Conservation (phyloP, 495 filamentous ascomycete genomes). For the Parachaetomium inaequale region DNA sequence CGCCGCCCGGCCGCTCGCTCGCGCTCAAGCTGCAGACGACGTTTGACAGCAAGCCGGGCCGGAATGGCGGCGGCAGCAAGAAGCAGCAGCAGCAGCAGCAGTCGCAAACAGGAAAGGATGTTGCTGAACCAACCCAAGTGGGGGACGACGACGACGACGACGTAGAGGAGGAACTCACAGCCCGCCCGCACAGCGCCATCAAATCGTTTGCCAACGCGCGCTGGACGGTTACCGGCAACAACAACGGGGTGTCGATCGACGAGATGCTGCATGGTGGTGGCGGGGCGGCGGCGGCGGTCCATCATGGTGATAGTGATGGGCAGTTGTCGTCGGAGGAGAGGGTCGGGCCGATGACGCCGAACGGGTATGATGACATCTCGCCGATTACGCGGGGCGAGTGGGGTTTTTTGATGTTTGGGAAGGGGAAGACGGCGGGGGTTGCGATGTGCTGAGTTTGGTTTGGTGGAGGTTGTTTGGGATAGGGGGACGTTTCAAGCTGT, state of each 20-base stretch:
- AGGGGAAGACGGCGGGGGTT: slow-evolving; percentile 35
- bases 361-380: slow-evolving; percentile 53
- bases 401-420: slow-evolving; percentile 46
- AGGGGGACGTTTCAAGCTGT: background rate
- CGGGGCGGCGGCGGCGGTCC: background rate
- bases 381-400: slow-evolving; percentile 54
- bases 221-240: background rate
- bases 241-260: slow-evolving; percentile 33
- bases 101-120: background rate
- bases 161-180: slow-evolving; percentile 38
- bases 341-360: slow-evolving; percentile 48
- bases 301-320: background rate
- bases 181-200: slow-evolving; percentile 32
- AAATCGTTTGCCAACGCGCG: slow-evolving; percentile 10
- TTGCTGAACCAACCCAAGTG: background rate
- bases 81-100: background rate
- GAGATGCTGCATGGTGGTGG: slow-evolving; percentile 26
- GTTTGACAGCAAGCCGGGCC: slow-evolving; percentile 20
- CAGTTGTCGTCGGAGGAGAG: background rate
- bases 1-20: slow-evolving; percentile 21
- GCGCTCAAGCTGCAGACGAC: slow-evolving; percentile 43
- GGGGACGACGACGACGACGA: slow-evolving; percentile 22
- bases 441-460: slow-evolving; percentile 31
- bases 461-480: background rate
- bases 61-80: background rate